A percentile compares a stretch with the other conserved stretches of the same genome.
Conservation (phyloP, 306 rosid genomes). For the Lagenaria siceraria region DNA sequence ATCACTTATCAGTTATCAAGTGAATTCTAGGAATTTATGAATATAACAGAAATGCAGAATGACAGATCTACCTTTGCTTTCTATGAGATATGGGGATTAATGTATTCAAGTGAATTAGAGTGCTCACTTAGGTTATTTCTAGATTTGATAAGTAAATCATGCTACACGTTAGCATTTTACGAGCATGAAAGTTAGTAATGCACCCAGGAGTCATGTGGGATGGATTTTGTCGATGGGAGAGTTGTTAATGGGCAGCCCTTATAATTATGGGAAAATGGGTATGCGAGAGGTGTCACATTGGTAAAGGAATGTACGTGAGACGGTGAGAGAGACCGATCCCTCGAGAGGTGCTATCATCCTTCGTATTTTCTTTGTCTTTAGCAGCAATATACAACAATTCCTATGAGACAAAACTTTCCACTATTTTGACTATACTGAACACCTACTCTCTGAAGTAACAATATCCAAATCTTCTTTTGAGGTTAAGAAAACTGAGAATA, state of each 20-base stretch:
- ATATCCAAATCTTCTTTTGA: not conserved
- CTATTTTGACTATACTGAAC: not conserved
- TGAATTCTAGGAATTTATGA: not conserved
- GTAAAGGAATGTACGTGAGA: not conserved
- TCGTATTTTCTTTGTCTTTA: not conserved
- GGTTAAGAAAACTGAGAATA: not conserved
- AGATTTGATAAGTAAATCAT: not conserved
- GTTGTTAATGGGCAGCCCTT: not conserved
- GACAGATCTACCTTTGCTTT: not conserved
- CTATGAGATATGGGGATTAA: not conserved
- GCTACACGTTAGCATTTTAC: not conserved
- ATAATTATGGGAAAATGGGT: not conserved
- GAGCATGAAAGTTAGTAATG: not conserved
- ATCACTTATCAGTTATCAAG: not conserved
- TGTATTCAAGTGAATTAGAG: not conserved
- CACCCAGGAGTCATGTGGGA: not conserved
- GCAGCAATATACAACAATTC: not conserved
- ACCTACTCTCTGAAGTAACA: not conserved
- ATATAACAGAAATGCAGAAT: not conserved
- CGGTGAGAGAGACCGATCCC: not conserved
- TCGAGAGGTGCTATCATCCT: not conserved
- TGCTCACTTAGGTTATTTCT: not conserved
- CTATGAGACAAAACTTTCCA: not conserved
- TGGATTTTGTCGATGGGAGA: not conserved
- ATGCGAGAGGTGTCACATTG: not conserved